Evolutionary conservation across 177 flowering plant species (phyloP).

Genomic region (Vitis hybrid): DNA sequence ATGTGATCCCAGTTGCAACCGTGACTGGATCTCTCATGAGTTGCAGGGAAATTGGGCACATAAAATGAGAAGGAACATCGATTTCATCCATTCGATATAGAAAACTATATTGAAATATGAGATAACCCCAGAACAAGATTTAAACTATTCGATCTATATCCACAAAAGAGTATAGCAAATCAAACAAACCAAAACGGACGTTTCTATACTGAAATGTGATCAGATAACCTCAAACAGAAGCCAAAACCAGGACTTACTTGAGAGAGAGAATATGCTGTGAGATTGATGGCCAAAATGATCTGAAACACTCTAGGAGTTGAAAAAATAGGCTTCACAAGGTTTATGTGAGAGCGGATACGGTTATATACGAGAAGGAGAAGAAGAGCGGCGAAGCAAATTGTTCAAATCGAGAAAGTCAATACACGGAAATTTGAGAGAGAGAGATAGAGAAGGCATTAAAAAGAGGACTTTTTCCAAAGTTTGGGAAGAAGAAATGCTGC

Average conservation of each 20-base stretch:
- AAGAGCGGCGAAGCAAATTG: background rate
- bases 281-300: too few relatives aligned
- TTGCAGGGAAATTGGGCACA: slow-evolving; percentile 86
- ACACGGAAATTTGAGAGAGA: slow-evolving; percentile 24
- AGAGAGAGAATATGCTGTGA: background rate
- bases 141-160: too few relatives aligned
- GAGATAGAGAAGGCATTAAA: slow-evolving; percentile 4
- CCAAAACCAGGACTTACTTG: background rate
- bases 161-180: too few relatives aligned
- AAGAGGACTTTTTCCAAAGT: slow-evolving; percentile 19
- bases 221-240: background rate
- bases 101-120: too few relatives aligned
- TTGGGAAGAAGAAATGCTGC: slow-evolving; percentile 14
- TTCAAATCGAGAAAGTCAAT: slow-evolving; percentile 26
- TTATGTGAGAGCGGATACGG: background rate
- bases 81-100: slow-evolving; percentile 34
- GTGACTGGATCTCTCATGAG: slow-evolving; percentile 88
- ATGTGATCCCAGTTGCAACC: slow-evolving; percentile 76
- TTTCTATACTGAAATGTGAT: too few relatives aligned
- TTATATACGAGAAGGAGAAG: background rate
- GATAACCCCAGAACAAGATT: too few relatives aligned
- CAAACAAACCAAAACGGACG: too few relatives aligned
- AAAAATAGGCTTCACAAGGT: background rate
- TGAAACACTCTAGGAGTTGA: background rate
- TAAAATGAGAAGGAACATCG: slow-evolving; percentile 67